Conservation (phyloP, 163 green algal species). For the Scenedesmus sp. region DNA sequence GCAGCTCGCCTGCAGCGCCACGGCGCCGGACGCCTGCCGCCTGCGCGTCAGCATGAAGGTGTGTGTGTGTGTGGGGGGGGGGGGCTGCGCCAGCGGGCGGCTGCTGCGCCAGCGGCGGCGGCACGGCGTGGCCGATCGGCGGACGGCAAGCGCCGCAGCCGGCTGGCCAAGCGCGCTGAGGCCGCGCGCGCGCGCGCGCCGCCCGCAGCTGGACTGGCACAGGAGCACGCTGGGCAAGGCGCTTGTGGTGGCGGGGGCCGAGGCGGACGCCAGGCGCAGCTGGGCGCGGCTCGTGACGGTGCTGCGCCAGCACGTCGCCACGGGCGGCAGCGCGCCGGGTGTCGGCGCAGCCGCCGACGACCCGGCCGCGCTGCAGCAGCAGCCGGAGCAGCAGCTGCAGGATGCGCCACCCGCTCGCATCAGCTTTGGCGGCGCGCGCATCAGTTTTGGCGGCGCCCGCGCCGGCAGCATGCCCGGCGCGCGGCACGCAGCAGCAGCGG, state of each 20-base stretch:
- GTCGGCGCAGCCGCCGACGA: too few species aligned
- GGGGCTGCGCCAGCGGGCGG: too few species aligned
- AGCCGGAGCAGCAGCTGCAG: not conserved
- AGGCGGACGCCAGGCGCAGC: slow-evolving; percentile 20
- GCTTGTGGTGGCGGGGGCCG: slow-evolving; percentile 36
- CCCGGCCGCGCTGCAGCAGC: not conserved
- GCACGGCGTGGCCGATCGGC: too few species aligned
- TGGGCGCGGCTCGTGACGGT: slow-evolving; percentile 4
- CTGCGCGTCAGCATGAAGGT: slow-evolving; percentile 45
- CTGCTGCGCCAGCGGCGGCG: too few species aligned
- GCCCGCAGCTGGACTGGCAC: slow-evolving; percentile 37
- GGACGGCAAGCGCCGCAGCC: not conserved
- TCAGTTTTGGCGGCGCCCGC: not conserved
- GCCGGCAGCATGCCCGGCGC: not conserved
- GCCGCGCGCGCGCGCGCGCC: not conserved
- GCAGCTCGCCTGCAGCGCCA: slow-evolving; percentile 20
- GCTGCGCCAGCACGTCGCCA: slow-evolving; percentile 21
- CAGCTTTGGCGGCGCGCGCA: not conserved
- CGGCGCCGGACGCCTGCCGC: not conserved
- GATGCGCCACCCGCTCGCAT: too few species aligned
- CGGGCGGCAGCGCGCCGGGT: not conserved
- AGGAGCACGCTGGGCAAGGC: slow-evolving; percentile 39
- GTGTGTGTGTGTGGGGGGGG: not conserved
- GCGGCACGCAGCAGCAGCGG: too few species aligned
- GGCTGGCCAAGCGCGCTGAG: not conserved